phyloP scores from a whole-genome alignment of 768 basidiomycete genomes.

The Termitomyces sp. region DNA sequence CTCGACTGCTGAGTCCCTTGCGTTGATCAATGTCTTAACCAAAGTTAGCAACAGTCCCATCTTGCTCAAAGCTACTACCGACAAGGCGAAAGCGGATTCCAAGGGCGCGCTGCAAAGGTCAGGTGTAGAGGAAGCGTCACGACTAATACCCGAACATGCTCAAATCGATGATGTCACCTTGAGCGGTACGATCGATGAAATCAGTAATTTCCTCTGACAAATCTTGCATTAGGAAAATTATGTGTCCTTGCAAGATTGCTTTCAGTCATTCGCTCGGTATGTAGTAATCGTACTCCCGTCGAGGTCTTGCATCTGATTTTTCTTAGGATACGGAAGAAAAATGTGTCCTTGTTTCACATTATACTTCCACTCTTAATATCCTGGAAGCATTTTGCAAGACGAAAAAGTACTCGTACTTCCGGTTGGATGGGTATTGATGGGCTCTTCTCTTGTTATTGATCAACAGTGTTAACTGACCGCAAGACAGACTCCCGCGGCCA shows the following conservation, averaged over 20 bases:
- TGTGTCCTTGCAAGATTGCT: conserved; percentile 62
- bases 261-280: conserved; percentile 50
- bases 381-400: conserved; percentile 82
- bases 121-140: conserved; percentile 53
- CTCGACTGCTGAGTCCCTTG: conserved; percentile 71
- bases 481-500: conserved; percentile 71
- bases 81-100: conserved; percentile 45
- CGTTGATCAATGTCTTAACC: conserved; percentile 71
- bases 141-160: conserved; percentile 52
- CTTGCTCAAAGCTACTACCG: conserved; percentile 72
- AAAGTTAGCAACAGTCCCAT: conserved; percentile 95
- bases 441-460: not conserved
- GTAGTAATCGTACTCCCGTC: not conserved
- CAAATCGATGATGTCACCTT: conserved; percentile 66
- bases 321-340: conserved; percentile 82
- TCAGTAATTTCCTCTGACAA: not conserved
- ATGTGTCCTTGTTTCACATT: conserved; percentile 95
- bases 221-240: conserved; percentile 59
- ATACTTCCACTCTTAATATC: conserved; percentile 89
- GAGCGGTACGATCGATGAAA: conserved; percentile 54
- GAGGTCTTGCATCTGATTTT: not conserved
- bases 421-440: conserved; percentile 74
- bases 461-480: not conserved
- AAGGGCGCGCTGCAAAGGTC: conserved; percentile 35
- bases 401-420: conserved; percentile 68